Evolutionary conservation across 2,329 filamentous ascomycete species (phyloP).

Genomic region (Diplocarpon rosae): DNA sequence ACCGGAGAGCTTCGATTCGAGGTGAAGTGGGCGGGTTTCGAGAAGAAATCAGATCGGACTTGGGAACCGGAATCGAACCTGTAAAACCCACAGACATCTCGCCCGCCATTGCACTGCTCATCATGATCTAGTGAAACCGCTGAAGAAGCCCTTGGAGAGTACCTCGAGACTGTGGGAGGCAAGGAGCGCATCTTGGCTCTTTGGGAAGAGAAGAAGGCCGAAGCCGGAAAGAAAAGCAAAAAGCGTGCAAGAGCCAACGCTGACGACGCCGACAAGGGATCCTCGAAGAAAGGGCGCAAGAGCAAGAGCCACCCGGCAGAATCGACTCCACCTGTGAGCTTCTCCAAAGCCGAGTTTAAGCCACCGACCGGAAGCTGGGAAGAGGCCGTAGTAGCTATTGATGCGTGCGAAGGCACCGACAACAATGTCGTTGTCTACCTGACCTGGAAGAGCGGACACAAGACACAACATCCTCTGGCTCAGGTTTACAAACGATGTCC

Average conservation of each 20-base stretch:
- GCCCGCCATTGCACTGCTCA: conserved; percentile 7
- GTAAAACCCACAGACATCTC: conserved; percentile 28
- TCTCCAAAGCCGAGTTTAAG: conserved; percentile 39
- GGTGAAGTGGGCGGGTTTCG: conserved; percentile 75
- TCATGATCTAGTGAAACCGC: conserved; percentile 40
- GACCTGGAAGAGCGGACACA: conserved; percentile 62
- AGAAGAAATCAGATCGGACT: conserved; percentile 57
- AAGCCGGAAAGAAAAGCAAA: conserved; percentile 37
- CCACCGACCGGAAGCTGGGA: conserved; percentile 71
- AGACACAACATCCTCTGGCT: conserved; percentile 60
- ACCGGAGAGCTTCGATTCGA: conserved; percentile 45
- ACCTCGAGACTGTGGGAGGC: conserved; percentile 53
- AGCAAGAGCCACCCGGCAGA: conserved; percentile 34
- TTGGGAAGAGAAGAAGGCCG: conserved; percentile 33
- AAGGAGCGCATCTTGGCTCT: conserved; percentile 41
- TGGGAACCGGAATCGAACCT: conserved; percentile 73
- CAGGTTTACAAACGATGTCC: conserved; percentile 67
- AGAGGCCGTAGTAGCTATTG: conserved; percentile 56
- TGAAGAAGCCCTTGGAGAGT: conserved; percentile 49
- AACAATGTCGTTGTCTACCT: conserved; percentile 56
- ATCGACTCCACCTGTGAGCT: conserved; percentile 37
- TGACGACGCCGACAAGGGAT: conserved; percentile 18
- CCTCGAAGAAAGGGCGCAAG: conserved; percentile 22
- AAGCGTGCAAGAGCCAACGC: conserved; percentile 44
- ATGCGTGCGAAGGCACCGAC: conserved; percentile 58